Conservation (phyloP, 306 rosid species). For the Acacia melanoxylon region DNA sequence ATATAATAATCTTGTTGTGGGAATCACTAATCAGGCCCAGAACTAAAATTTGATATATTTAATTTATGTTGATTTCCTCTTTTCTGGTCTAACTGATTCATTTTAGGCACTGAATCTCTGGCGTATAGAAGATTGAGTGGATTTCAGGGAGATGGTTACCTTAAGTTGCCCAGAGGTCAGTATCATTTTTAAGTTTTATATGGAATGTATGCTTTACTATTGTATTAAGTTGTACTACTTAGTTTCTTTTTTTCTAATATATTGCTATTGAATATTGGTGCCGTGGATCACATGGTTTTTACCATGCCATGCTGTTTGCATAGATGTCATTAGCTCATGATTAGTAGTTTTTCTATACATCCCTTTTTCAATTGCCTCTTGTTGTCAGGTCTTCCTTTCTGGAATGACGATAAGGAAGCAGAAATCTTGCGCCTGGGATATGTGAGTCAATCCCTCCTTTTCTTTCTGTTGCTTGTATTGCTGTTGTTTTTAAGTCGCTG, state of each 20-base stretch:
- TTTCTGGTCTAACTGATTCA: constrained; percentile 21
- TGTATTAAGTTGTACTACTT: background rate
- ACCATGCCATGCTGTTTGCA: background rate
- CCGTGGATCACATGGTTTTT: background rate
- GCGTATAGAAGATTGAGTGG: constrained; percentile 51
- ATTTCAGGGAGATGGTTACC: constrained; percentile 44
- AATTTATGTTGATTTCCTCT: constrained; percentile 6
- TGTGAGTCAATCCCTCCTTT: constrained; percentile 44
- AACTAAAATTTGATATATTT: constrained; percentile 12
- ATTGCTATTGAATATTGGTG: background rate
- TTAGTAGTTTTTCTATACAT: background rate
- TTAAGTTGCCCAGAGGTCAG: constrained; percentile 68
- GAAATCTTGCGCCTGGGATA: constrained; percentile 79
- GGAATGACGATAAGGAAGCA: constrained; percentile 83
- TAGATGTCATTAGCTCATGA: background rate
- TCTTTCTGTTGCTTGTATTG: background rate
- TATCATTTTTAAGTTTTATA: constrained; percentile 26
- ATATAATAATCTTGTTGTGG: background rate
- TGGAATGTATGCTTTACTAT: constrained; percentile 4
- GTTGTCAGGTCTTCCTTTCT: constrained; percentile 64
- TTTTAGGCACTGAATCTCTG: constrained; percentile 55
- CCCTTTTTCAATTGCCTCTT: constrained; percentile 17
- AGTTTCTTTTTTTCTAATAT: background rate
- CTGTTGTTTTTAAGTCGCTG: background rate
- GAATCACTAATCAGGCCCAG: background rate